Base-by-base conservation (phyloP, 176 grass and related monocot species). In the Olyra latifolia region DNA sequence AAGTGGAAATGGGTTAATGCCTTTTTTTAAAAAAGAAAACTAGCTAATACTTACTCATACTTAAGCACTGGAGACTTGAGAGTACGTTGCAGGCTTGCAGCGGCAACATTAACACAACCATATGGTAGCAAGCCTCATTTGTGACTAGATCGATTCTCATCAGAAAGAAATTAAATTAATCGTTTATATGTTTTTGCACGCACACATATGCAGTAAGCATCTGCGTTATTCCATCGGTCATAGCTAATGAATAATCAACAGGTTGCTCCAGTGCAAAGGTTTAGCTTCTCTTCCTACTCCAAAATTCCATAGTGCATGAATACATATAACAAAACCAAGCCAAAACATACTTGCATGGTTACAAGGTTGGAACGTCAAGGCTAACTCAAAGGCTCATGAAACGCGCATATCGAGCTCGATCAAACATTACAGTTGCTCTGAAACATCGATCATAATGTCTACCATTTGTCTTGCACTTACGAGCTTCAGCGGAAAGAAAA, bases 401-500 rank as follows among this genome's bases (percentile, higher is more conserved):
- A 42, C 59, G 35, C 1, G 27, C 40, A 39, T 13, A 23, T 46
- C 23, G 6, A 28, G 46, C 29, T 62, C 41, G 4, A 32, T 17
- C 9, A 27, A 57, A 20, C 35, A 27, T 15, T 25, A 1, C 38
- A 42, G 7, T 42, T 44, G 23, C n/a, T 68, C 72, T 22, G 32
- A 71, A n/a, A 44, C n/a, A 13, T n/a, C 30, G 25, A 65, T 66
- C 48, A 10, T 62, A 44, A 10, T 38, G 28, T 35, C 49, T 23
- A n/a, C 48, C 25, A 19, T 43, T 29, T 79, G 45, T 7, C 4
- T 9, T 47, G 28, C 25, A 19, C 11, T 50, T 20, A 10, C 69
- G 38, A 0, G 55, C 39, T 76, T 92, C 75, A 90, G 69, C 91
- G 85, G 77, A 87, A 91, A 10, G 89, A 87, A 57, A 85, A 89